phyloP scores from a whole-genome alignment of 2,329 filamentous ascomycete species.

The Aspergillus texensis region DNA sequence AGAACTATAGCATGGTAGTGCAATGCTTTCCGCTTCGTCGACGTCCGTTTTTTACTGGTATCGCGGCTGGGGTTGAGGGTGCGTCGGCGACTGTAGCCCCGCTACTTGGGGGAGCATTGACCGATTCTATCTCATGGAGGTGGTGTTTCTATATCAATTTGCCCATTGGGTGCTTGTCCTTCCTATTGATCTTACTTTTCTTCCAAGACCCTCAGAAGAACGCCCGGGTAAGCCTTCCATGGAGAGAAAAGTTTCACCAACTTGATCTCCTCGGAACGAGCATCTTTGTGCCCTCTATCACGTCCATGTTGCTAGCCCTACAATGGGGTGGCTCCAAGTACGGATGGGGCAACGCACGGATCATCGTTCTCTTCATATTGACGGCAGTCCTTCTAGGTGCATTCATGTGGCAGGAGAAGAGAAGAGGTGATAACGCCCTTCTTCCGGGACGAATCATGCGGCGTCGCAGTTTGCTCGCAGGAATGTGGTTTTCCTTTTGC shows the following conservation, averaged over 20 bases:
- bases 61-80: conserved; percentile 1
- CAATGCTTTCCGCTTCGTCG: conserved; percentile 1
- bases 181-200: conserved; percentile 52
- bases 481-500: conserved; percentile 6
- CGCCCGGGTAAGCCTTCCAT: conserved; percentile 27
- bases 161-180: conserved; percentile 39
- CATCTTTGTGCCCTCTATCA: conserved; percentile 25
- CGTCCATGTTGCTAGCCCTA: conserved; percentile 13
- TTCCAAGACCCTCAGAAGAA: conserved; percentile 44
- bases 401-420: not conserved
- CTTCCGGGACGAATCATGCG: conserved; percentile 8
- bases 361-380: conserved; percentile 49
- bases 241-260: conserved; percentile 27
- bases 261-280: conserved; percentile 40
- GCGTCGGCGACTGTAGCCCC: conserved; percentile 1
- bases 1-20: not conserved
- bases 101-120: conserved; percentile 8
- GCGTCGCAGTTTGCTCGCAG: conserved; percentile 7
- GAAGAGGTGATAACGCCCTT: conserved; percentile 6
- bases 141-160: conserved; percentile 46
- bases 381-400: conserved; percentile 38
- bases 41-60: conserved; percentile 1
- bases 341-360: conserved; percentile 42
- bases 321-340: conserved; percentile 41
- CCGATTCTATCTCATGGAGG: conserved; percentile 10